Percentiles rank a stretch among this genome's conserved stretches.
These are phyloP conservation scores for Aspergillus pseudoviridinutans DNA, from an alignment of 2,329 filamentous ascomycete species.

Conservation along the genomic window DNA sequence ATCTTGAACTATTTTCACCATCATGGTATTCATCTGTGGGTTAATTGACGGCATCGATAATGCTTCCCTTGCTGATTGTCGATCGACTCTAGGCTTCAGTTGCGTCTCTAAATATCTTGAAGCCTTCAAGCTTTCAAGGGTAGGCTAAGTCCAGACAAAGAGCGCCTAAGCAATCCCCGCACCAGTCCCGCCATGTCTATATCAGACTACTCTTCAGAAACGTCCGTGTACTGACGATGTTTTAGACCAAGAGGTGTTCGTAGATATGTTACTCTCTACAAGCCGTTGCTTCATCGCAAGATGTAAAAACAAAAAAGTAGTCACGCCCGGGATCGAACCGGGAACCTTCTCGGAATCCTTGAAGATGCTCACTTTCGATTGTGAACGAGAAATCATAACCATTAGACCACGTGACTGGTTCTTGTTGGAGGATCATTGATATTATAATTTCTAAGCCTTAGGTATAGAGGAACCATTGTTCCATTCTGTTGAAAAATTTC, in stretches of 20 bases:
- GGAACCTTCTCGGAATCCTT: conserved; percentile 34
- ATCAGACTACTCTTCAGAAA: too few species aligned
- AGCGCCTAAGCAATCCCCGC: too few species aligned
- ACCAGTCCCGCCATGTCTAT: neutral
- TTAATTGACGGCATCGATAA: too few species aligned
- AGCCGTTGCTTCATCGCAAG: too few species aligned
- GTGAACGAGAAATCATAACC: conserved; percentile 41
- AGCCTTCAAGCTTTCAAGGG: too few species aligned
- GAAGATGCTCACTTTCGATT: conserved; percentile 17
- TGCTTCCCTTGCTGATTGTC: too few species aligned
- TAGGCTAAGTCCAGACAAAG: too few species aligned
- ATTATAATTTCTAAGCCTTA: neutral
- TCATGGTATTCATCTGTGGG: too few species aligned
- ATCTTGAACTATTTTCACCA: neutral
- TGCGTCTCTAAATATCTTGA: too few species aligned
- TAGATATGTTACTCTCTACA: neutral
- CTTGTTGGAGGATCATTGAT: neutral
- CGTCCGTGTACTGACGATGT: neutral
- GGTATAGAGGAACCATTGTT: too few species aligned
- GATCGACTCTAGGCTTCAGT: too few species aligned
- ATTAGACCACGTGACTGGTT: conserved; percentile 33
- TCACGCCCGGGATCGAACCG: conserved; percentile 38
- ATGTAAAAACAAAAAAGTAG: conserved; percentile 17
- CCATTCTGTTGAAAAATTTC: neutral
- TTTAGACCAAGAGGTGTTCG: conserved; percentile 20